Evolutionary conservation across 345 rosid genomes (phyloP), one percentile per base, ranked within the genome.

Genomic region (Rubroshorea leprosula): DNA sequence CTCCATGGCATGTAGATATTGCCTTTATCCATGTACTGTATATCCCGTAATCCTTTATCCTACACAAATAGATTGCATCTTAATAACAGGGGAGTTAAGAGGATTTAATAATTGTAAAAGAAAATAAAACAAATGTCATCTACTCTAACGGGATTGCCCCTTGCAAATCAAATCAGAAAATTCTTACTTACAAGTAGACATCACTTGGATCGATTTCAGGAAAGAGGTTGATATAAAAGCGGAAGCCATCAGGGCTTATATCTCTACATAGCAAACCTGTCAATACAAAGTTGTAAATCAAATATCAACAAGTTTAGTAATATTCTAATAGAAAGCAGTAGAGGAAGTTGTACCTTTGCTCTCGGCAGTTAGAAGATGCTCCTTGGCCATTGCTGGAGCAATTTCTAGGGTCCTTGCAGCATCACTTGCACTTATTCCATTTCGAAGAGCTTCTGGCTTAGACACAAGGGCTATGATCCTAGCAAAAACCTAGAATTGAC

Each of bases 331-430:
- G 27, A 53, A 68, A 63, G 19, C n/a, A 17, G 45, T 44, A 25
- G 14, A 56, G 51, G 46, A 57, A 35, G 41, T 12, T 20, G 44
- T 58, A 87, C 99, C 99, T 81, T 73, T 81, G 78, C 80, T 87
- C 74, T 90, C 97, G 51, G 99, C 95, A 56, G 83, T 71, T 47
- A 90, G 77, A 68, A 93, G 94, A 69, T 85, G 95, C 74, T 93
- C 97, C 74, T 93, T 90, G 39, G 99, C 99, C 97, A 93, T 80
- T 54, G 99, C 97, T 57, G 99, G 97, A 60, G 97, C 96, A 54
- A 93, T 87, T 58, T 85, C 95, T 61, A 90, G 70, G 23, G 89
- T 82, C 76, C 87, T 83, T 60, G 96, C 97, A 76, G 97, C 96
- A 72, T 93, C 97, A 73, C 82, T 83, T 51, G 97, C 85, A 63